phyloP scores from a whole-genome alignment of 352 stramenopile species.

The Pythium dissotocum region DNA sequence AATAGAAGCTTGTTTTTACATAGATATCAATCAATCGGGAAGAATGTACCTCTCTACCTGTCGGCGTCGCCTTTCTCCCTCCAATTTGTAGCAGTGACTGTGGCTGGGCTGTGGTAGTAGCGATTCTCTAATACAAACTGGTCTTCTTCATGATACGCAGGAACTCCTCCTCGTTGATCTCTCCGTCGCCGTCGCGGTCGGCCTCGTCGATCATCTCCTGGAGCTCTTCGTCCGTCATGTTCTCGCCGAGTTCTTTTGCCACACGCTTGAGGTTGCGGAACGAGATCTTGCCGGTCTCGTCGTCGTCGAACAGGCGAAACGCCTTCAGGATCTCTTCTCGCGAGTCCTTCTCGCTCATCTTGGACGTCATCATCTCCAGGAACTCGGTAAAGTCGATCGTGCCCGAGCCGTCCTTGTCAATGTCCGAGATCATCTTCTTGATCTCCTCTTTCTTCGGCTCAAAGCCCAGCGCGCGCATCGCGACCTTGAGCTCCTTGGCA shows the following conservation, averaged over 20 bases:
- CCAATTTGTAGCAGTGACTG: background rate
- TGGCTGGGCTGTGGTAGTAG: background rate
- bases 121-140: conserved; percentile 68
- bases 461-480: conserved; percentile 96
- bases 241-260: conserved; percentile 96
- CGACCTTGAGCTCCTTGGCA: conserved; percentile 94
- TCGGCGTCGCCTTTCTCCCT: background rate
- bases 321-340: conserved; percentile 97
- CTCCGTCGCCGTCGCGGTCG: conserved; percentile 94
- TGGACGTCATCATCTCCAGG: conserved; percentile 97
- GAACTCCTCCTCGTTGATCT: conserved; percentile 97
- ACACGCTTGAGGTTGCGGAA: conserved; percentile 97
- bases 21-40: background rate
- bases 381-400: conserved; percentile 98
- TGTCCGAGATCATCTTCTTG: conserved; percentile 97
- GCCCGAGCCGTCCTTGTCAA: conserved; percentile 94
- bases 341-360: conserved; percentile 97
- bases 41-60: background rate
- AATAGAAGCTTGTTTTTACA: conserved; percentile 4
- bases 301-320: conserved; percentile 97
- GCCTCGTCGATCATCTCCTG: conserved; percentile 98
- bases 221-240: conserved; percentile 96
- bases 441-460: conserved; percentile 98
- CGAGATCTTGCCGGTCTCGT: conserved; percentile 96
- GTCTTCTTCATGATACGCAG: conserved; percentile 97